Percentiles rank a stretch among this genome's conserved stretches.
phyloP scores from a whole-genome alignment of 768 basidiomycete species.

The Cytidiella melzeri region DNA sequence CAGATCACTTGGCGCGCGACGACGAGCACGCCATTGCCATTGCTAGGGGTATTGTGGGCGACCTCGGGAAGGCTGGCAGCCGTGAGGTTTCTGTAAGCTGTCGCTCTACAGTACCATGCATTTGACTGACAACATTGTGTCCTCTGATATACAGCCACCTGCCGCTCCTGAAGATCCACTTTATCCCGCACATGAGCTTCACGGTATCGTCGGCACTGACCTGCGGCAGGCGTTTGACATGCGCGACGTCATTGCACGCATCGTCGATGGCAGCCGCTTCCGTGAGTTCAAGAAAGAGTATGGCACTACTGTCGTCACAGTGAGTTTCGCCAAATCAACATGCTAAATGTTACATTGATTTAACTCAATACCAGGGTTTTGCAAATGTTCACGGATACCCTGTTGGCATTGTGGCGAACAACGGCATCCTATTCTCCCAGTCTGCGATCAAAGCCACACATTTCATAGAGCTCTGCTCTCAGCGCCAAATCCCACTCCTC shows the following conservation, averaged over 20 bases:
- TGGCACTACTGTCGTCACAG: conserved; percentile 84
- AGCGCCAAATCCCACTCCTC: conserved; percentile 80
- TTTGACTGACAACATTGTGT: not conserved
- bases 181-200: conserved; percentile 75
- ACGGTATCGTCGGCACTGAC: conserved; percentile 90
- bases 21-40: conserved; percentile 83
- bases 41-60: conserved; percentile 70
- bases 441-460: conserved; percentile 93
- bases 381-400: conserved; percentile 84
- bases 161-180: conserved; percentile 62
- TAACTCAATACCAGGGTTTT: conserved; percentile 51
- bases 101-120: not conserved
- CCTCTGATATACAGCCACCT: conserved; percentile 52
- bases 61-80: conserved; percentile 62
- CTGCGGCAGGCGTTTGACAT: conserved; percentile 87
- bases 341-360: not conserved
- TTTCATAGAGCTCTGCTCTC: conserved; percentile 88
- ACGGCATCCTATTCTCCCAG: conserved; percentile 91
- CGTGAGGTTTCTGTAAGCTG: conserved; percentile 41
- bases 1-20: conserved; percentile 79
- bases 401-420: conserved; percentile 91
- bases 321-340: conserved; percentile 27
- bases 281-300: conserved; percentile 97
- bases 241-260: conserved; percentile 86
- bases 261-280: conserved; percentile 89